phyloP scores from a whole-genome alignment of 2,329 filamentous ascomycete species.

The Colletotrichum falcatum region DNA sequence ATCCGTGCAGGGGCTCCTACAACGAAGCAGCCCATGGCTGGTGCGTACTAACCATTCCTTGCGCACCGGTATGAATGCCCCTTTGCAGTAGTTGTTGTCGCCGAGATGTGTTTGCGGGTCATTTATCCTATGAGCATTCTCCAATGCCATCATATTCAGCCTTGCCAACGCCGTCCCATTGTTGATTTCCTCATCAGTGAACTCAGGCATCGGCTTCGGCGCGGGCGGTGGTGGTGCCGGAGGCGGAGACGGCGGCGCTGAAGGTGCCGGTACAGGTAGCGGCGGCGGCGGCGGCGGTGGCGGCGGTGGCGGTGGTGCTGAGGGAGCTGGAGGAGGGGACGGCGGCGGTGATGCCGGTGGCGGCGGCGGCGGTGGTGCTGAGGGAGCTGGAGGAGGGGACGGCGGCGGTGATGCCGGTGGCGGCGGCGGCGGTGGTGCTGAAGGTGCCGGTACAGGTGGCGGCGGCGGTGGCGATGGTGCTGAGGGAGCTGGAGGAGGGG shows the following conservation, averaged over 20 bases:
- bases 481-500: neutral
- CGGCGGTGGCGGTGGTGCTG: neutral
- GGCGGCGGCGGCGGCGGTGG: neutral
- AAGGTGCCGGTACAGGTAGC: neutral
- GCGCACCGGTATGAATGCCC: conserved; percentile 4
- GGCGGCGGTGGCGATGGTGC: neutral
- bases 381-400: neutral
- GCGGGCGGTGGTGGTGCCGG: neutral
- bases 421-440: neutral
- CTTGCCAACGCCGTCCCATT: conserved; percentile 22
- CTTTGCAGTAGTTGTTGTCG: conserved; percentile 3
- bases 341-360: neutral
- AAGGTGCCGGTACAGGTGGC: neutral
- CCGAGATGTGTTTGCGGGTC: neutral
- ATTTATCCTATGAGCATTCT: conserved; percentile 11
- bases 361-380: neutral
- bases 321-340: neutral
- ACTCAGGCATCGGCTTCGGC: neutral
- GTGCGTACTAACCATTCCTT: conserved; percentile 26
- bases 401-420: neutral
- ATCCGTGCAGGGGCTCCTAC: neutral
- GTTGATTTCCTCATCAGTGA: conserved; percentile 25
- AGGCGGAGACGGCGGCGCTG: neutral
- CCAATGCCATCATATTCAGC: conserved; percentile 12
- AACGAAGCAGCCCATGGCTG: no score